Evolutionary conservation across 208 protist genomes (phyloP).

Genomic region (Trypanosoma cruzi): DNA sequence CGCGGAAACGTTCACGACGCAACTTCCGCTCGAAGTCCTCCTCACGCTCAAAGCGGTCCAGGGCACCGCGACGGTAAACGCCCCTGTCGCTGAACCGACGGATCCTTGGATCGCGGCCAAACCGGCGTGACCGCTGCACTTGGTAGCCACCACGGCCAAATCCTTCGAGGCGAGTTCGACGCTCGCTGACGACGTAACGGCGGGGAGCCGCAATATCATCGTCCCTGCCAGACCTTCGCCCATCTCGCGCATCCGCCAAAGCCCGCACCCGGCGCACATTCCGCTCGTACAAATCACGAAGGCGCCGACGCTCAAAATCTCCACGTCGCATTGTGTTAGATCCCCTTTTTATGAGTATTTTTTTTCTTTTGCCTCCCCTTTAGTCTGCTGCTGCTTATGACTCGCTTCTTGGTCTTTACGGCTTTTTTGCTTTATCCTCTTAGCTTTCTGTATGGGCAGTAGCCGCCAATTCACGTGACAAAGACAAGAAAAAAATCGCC

Average conservation of each 20-base stretch:
- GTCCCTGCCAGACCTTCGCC: constrained; percentile 41
- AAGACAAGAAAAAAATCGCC: constrained; percentile 14
- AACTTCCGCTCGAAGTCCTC: constrained; percentile 69
- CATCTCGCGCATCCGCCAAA: constrained; percentile 75
- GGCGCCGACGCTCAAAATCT: constrained; percentile 76
- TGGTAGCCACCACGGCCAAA: constrained; percentile 79
- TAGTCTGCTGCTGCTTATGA: not conserved
- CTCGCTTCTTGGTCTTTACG: too few species aligned
- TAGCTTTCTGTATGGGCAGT: not conserved
- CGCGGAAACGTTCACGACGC: constrained; percentile 52
- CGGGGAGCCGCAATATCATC: constrained; percentile 65
- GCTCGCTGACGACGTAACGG: constrained; percentile 79
- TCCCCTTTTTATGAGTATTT: not conserved
- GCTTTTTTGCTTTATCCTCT: not conserved
- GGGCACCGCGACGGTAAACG: constrained; percentile 60
- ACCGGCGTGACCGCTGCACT: constrained; percentile 41
- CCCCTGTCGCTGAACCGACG: constrained; percentile 64
- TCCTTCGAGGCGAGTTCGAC: constrained; percentile 69
- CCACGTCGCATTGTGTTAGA: constrained; percentile 55
- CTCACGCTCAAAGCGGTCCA: constrained; percentile 79
- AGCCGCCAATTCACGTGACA: constrained; percentile 2
- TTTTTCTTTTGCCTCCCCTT: not conserved
- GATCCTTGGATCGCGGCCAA: constrained; percentile 6
- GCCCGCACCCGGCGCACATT: constrained; percentile 72
- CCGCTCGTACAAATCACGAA: constrained; percentile 81